Conservation (phyloP, 768 basidiomycete species). For the Tulasnella calospora region DNA sequence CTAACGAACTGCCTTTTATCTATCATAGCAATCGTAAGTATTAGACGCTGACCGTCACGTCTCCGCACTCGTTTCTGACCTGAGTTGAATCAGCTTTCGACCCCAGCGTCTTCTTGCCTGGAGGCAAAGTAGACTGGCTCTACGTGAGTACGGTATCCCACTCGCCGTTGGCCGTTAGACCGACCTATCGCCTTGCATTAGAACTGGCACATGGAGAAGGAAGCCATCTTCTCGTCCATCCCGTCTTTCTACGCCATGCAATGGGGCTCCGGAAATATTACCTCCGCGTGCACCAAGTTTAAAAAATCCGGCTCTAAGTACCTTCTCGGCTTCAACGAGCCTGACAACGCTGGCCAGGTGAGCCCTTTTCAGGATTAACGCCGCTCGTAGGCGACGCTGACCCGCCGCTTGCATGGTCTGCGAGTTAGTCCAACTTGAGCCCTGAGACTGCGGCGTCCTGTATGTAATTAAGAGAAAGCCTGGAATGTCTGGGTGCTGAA, state of each 20-base stretch:
- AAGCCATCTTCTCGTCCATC: not conserved
- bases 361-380: not conserved
- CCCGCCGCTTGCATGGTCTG: not conserved
- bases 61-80: not conserved
- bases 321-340: conserved; percentile 26
- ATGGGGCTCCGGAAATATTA: conserved; percentile 13
- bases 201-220: conserved; percentile 18
- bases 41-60: not conserved
- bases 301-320: not conserved
- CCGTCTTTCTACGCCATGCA: conserved; percentile 16
- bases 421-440: not conserved
- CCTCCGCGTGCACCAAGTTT: not conserved
- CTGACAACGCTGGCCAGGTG: conserved; percentile 25
- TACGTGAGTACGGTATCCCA: not conserved
- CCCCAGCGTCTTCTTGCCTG: conserved; percentile 15
- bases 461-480: not conserved
- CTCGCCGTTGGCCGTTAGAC: too few species aligned
- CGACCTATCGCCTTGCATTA: not conserved
- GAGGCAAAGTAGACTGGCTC: conserved; percentile 8
- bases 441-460: conserved; percentile 5
- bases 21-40: conserved; percentile 22
- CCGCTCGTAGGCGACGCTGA: not conserved
- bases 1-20: not conserved
- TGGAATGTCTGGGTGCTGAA: not conserved
- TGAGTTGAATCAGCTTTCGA: not conserved